phyloP scores from a whole-genome alignment of 805 yeast genomes.

The Isabelozyma gotoi region DNA sequence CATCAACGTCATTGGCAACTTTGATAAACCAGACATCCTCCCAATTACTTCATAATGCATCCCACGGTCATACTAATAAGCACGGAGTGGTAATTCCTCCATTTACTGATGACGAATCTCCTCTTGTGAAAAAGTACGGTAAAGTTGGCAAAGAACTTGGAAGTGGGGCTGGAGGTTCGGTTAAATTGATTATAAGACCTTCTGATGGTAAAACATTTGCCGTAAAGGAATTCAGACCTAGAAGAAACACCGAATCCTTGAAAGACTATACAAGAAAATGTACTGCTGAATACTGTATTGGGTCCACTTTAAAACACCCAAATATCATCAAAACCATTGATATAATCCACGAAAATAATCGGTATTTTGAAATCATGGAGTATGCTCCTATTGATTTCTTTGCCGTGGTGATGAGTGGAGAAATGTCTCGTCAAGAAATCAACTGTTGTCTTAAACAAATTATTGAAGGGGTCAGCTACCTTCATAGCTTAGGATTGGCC shows the following conservation, averaged over 20 bases:
- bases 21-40: constrained; percentile 37
- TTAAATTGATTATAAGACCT: constrained; percentile 66
- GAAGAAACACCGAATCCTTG: constrained; percentile 68
- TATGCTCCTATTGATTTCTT: constrained; percentile 85
- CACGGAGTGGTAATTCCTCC: constrained; percentile 18
- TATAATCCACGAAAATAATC: constrained; percentile 65
- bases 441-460: constrained; percentile 80
- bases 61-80: constrained; percentile 39
- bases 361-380: constrained; percentile 91
- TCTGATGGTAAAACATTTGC: constrained; percentile 77
- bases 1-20: constrained; percentile 35
- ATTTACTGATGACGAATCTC: constrained; percentile 40
- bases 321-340: constrained; percentile 78
- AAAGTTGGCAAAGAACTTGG: constrained; percentile 86
- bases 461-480: constrained; percentile 66
- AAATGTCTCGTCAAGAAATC: constrained; percentile 77
- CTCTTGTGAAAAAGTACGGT: constrained; percentile 74
- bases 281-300: constrained; percentile 92
- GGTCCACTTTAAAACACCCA: constrained; percentile 79
- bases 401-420: constrained; percentile 84
- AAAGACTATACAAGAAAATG: constrained; percentile 90
- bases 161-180: constrained; percentile 95
- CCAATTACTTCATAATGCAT: constrained; percentile 35
- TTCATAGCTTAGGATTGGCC: constrained; percentile 77
- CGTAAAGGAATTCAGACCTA: constrained; percentile 85